Evolutionary conservation across 495 filamentous ascomycete genomes (phyloP).

Genomic region (Tuber borchii): DNA sequence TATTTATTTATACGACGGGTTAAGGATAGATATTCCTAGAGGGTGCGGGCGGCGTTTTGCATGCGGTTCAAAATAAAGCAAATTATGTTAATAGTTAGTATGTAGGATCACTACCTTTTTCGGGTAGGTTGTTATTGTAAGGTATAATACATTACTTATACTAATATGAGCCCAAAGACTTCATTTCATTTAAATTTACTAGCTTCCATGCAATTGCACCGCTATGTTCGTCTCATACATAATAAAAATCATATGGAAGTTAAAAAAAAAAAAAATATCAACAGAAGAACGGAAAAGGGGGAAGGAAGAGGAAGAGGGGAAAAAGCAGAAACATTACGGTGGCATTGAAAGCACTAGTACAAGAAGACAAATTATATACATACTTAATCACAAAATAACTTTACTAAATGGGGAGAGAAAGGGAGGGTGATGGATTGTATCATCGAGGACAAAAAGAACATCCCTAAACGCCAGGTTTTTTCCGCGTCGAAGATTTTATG

Average conservation of each 20-base stretch:
- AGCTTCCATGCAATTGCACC: background rate
- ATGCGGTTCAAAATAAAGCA: background rate
- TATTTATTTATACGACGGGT: background rate
- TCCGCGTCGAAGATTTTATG: background rate
- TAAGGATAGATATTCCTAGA: background rate
- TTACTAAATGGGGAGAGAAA: background rate
- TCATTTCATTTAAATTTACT: background rate
- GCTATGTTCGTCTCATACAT: conserved; percentile 1
- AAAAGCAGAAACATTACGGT: background rate
- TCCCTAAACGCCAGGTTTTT: background rate
- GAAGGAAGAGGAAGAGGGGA: background rate
- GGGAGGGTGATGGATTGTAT: background rate
- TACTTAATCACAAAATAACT: background rate
- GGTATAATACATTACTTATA: background rate
- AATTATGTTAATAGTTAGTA: background rate
- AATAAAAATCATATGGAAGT: background rate
- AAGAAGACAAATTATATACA: background rate
- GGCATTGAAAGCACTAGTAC: background rate
- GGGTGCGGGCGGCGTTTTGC: background rate
- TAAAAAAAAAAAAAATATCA: background rate
- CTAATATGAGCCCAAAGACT: background rate
- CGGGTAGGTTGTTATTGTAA: background rate
- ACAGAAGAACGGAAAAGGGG: background rate
- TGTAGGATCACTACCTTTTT: background rate
- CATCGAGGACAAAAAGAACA: background rate